A percentile compares a stretch with the other conserved stretches of the same genome.
Conservation (phyloP, 306 rosid genomes). For the Quercus robur region DNA sequence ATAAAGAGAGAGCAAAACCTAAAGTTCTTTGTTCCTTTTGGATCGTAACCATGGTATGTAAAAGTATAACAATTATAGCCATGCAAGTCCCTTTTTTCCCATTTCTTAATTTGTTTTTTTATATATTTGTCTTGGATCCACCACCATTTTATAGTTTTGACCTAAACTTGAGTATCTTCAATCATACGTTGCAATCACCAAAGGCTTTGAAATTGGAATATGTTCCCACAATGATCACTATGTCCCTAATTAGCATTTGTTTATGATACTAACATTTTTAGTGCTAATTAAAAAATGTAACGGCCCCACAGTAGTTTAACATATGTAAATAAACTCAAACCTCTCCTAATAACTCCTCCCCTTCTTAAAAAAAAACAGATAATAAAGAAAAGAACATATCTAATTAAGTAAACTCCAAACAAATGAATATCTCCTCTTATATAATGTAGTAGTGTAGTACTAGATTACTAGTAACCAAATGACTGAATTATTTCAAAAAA, state of each 20-base stretch:
- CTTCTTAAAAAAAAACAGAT: neutral
- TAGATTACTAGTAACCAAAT: no score
- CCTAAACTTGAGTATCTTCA: constrained; percentile 6
- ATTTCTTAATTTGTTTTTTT: neutral
- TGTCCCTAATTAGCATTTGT: neutral
- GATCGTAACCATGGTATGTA: constrained; percentile 6
- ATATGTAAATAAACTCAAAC: neutral
- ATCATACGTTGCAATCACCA: constrained; percentile 17
- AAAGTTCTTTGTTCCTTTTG: constrained; percentile 28
- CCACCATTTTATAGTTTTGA: constrained; percentile 16
- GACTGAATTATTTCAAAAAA: no score
- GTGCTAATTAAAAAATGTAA: neutral
- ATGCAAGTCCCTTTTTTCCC: neutral
- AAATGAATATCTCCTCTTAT: no score
- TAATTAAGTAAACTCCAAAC: no score
- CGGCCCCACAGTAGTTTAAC: neutral
- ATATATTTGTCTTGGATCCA: constrained; percentile 29
- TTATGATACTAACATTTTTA: neutral
- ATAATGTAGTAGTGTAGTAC: no score
- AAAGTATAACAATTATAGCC: constrained; percentile 8
- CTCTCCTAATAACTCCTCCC: neutral
- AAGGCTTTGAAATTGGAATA: constrained; percentile 11
- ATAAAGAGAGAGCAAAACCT: constrained; percentile 14
- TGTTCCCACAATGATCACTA: constrained; percentile 6
- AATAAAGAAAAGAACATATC: no score